Base-by-base conservation (phyloP, 495 filamentous ascomycete species). In the Aspergillus cristatus region DNA sequence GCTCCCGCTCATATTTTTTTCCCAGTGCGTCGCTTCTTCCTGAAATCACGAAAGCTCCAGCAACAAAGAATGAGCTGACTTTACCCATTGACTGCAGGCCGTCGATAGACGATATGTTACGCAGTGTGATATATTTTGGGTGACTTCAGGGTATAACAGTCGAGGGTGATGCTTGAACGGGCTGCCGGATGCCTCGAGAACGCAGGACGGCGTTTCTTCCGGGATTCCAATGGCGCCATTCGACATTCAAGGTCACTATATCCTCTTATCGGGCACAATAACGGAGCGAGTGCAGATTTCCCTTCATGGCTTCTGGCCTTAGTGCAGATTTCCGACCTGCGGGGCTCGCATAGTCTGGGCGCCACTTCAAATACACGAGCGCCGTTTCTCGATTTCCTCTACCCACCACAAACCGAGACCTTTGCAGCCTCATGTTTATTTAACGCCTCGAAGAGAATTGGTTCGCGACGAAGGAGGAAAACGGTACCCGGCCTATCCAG, bases 141-240 rank as follows among this genome's bases (percentile, higher is more conserved):
- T 56, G 54, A 61, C 41, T 49, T 45, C 28, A 53, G 39, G 47
- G 54, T 47, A 53, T 45, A 43, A 58, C 38, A 57, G 66, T 77
- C 47, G 65, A 60, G 22, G 65, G 70, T 69, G 53, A 93, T 93
- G 86, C 81, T 90, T 62, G 84, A 93, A 81, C 81, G 80, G 58
- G 82, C 81, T 38, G 76, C 77, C 41, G 73, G 75, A 67, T 82
- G 76, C 67, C 72, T 88, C 60, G 77, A 88, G 73, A 76, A 75
- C 67, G 83, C 80, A 71, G 76, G 74, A 60, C 74, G 76, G 55
- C 71, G 72, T 63, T 68, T 82, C 47, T 61, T 86, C 46, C 81
- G 75, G 49, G 65, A 69, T 40, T 51, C 72, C 25, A 67, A 63
- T 30, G 66, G 65, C 43, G 57, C 68, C n/a, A 60, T 72, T 45